Base-by-base conservation (phyloP, 176 grass and related monocot genomes). In the Paspalum notatum region DNA sequence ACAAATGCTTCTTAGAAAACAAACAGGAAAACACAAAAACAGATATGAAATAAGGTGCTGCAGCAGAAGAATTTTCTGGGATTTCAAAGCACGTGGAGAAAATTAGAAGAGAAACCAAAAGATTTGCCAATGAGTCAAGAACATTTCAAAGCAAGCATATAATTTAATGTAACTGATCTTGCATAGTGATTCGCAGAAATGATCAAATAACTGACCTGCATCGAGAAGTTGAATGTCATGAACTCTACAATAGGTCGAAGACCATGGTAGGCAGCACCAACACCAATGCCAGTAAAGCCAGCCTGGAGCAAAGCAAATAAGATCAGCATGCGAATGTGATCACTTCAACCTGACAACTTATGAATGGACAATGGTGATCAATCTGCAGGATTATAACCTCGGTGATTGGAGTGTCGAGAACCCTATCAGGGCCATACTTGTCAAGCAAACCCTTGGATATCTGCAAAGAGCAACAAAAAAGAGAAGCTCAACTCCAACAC, bases 161-260 rank as follows among this genome's bases (percentile, higher is more conserved):
- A 65, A 12, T 54, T 10, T 42, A 11, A 57, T 45, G n/a, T 21
- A 75, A 45, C 4, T 47, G 50, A 56, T 15, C 14, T 13, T 3
- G 9, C 37, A 55, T 38, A 48, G 1, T 37, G 11, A 50, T 78
- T 49, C 37, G 18, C 45, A 66, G 27, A 66, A 7, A 8, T 66
- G 0, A 37, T 49, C 39, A 56, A 78, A 74, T 24, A 46, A 53
- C 66, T 82, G 55, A 91, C 92, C 96, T 99, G 96, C 96, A 99
- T 99, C 6, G 96, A 99, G 81, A 99, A 99, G 62, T 99, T 99
- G 75, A 99, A 99, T 63, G 93, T 99, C 96, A 95, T 99, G 82
- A 99, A 99, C 70, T 99, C 96, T 26, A 99, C 85, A 11, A 99
- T 63, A 61, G 96, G 96, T 52, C 91, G 77, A 83, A 99, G 92